Evolutionary conservation across 495 filamentous ascomycete genomes (phyloP).

Genomic region (Endocarpon pusillum): DNA sequence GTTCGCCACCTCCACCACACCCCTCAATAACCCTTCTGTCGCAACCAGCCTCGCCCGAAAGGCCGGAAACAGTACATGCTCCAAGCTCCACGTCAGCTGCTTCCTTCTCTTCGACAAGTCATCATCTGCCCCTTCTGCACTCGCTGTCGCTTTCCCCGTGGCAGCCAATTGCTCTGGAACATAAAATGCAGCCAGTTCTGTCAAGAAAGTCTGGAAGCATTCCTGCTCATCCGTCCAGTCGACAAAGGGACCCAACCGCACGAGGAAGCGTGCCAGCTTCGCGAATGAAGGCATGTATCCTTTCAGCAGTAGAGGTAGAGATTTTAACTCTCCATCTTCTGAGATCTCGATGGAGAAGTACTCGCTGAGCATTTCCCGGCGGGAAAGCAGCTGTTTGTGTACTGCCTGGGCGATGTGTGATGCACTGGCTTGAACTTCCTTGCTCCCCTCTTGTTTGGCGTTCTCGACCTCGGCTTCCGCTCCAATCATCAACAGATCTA

Average conservation of each 20-base stretch:
- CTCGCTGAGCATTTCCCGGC: slow-evolving; percentile 73
- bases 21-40: slow-evolving; percentile 58
- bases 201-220: slow-evolving; percentile 74
- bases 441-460: slow-evolving; percentile 14
- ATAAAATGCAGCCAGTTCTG: slow-evolving; percentile 83
- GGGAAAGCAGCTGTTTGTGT: slow-evolving; percentile 44
- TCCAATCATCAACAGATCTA: slow-evolving; percentile 54
- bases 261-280: slow-evolving; percentile 78
- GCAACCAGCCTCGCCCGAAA: slow-evolving; percentile 72
- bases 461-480: slow-evolving; percentile 42
- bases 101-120: slow-evolving; percentile 3
- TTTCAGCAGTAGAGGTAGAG: slow-evolving; percentile 72
- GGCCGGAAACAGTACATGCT: slow-evolving; percentile 78
- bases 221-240: slow-evolving; percentile 70
- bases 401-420: slow-evolving; percentile 29
- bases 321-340: slow-evolving; percentile 53
- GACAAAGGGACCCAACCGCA: slow-evolving; percentile 76
- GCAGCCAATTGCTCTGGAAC: slow-evolving; percentile 69
- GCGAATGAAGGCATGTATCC: slow-evolving; percentile 72
- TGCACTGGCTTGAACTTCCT: slow-evolving; percentile 5
- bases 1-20: slow-evolving; percentile 79
- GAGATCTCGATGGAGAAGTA: slow-evolving; percentile 85
- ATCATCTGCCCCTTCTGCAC: slow-evolving; percentile 6
- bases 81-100: slow-evolving; percentile 54
- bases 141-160: slow-evolving; percentile 3